Percentiles rank a stretch among this genome's conserved stretches.
Conservation (phyloP, 768 basidiomycete species). For the Coprinellus micaceus region DNA sequence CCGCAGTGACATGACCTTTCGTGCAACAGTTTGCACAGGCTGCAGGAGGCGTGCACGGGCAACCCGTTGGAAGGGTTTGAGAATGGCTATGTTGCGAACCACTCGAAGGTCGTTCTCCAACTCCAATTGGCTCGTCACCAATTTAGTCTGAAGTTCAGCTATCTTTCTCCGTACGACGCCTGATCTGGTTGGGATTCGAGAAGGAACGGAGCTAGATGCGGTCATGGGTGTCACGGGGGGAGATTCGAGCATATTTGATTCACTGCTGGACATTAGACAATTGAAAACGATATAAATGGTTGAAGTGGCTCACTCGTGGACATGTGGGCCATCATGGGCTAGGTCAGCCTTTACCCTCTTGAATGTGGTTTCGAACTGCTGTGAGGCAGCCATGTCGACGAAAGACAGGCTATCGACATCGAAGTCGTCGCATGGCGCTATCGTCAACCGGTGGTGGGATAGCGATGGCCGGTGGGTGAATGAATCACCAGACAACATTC, state of each 20-base stretch:
- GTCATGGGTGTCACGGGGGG: not conserved
- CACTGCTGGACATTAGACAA: not conserved
- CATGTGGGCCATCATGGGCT: conserved; percentile 45
- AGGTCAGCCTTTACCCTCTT: conserved; percentile 84
- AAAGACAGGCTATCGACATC: conserved; percentile 44
- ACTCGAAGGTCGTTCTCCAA: conserved; percentile 69
- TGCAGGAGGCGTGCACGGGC: conserved; percentile 73
- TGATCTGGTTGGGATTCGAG: conserved; percentile 48
- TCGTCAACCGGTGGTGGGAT: conserved; percentile 27
- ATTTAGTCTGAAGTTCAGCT: conserved; percentile 56
- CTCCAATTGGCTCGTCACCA: conserved; percentile 49
- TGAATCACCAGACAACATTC: conserved; percentile 33
- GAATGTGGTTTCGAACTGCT: conserved; percentile 78
- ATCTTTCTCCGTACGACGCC: conserved; percentile 60
- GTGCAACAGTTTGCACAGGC: conserved; percentile 49
- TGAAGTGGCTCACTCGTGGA: conserved; percentile 22
- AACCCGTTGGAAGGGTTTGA: conserved; percentile 83
- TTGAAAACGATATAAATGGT: not conserved
- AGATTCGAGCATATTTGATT: conserved; percentile 1
- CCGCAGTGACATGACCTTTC: conserved; percentile 61
- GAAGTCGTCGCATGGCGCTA: conserved; percentile 27
- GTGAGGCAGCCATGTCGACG: conserved; percentile 51
- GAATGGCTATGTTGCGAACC: conserved; percentile 75
- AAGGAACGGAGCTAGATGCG: conserved; percentile 10
- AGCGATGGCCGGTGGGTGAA: conserved; percentile 18